Evolutionary conservation across 345 rosid species (phyloP).

Genomic region (Gossypium sturtianum): DNA sequence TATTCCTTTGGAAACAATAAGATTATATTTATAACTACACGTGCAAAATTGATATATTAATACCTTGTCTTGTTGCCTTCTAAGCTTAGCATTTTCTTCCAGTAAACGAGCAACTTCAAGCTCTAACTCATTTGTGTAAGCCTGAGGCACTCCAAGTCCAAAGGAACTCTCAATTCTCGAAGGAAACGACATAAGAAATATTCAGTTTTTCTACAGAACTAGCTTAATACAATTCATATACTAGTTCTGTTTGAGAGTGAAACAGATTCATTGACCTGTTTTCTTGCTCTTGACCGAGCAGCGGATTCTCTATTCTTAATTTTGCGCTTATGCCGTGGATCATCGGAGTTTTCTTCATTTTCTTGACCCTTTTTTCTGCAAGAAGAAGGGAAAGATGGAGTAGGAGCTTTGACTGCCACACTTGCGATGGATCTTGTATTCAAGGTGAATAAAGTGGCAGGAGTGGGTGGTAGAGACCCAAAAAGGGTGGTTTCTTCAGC

Average conservation of each 20-base stretch:
- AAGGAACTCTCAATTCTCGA: neutral
- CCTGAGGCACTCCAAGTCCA: conserved; percentile 25
- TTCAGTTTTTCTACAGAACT: neutral
- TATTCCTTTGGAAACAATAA: too few relatives aligned
- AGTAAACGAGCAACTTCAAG: conserved; percentile 29
- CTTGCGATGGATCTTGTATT: conserved; percentile 19
- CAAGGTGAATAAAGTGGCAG: conserved; percentile 24
- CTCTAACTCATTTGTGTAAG: conserved; percentile 48
- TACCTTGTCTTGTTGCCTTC: conserved; percentile 36
- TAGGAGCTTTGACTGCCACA: neutral
- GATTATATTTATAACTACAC: too few relatives aligned
- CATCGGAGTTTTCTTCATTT: conserved; percentile 11
- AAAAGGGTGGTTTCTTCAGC: conserved; percentile 3
- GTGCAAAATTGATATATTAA: neutral
- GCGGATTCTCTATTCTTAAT: conserved; percentile 68
- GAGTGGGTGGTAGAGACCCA: neutral
- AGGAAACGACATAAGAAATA: neutral
- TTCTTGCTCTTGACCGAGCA: conserved; percentile 53
- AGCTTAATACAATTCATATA: neutral
- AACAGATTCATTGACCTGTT: conserved; percentile 29
- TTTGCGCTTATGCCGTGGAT: conserved; percentile 40
- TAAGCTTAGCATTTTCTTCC: conserved; percentile 49
- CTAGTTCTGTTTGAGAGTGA: too few relatives aligned
- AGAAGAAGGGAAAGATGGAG: neutral
- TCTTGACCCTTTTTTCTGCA: conserved; percentile 22